Percentiles rank a stretch among this genome's conserved stretches.
Evolutionary conservation across 1,284 basidiomycete species (phyloP).

Genomic region (Macrocystidia cucumis): DNA sequence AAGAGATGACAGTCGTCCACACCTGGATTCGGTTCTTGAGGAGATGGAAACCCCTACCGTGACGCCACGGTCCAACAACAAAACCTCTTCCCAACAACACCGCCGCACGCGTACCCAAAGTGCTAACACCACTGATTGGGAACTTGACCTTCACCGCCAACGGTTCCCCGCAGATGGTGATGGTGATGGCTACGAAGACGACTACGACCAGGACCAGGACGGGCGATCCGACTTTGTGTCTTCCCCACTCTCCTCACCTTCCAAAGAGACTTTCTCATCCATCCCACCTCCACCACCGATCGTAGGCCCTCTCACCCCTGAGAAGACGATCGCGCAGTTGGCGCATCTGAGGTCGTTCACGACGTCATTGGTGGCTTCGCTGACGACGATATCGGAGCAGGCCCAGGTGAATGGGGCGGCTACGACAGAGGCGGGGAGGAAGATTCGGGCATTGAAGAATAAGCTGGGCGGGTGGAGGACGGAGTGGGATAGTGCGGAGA

Average conservation of each 20-base stretch:
- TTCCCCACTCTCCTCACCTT: conserved; percentile 31
- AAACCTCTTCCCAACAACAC: too few relatives aligned
- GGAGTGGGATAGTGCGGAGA: conserved; percentile 77
- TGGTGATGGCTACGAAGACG: conserved; percentile 40
- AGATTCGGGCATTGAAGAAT: conserved; percentile 75
- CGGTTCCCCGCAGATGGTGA: conserved; percentile 21
- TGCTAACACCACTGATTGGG: too few relatives aligned
- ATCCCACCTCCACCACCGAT: conserved; percentile 38
- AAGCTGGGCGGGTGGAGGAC: conserved; percentile 69
- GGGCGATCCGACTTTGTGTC: conserved; percentile 19
- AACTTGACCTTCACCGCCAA: conserved; percentile 44
- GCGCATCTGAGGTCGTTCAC: conserved; percentile 66
- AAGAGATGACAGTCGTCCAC: not conserved
- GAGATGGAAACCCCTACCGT: conserved; percentile 34
- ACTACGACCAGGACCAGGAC: too few relatives aligned
- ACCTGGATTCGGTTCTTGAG: conserved; percentile 33
- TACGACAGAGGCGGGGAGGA: conserved; percentile 74
- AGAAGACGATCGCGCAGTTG: conserved; percentile 51
- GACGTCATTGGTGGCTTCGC: conserved; percentile 61
- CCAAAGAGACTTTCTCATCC: conserved; percentile 46
- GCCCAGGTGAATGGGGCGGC: conserved; percentile 78
- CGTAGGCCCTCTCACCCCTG: conserved; percentile 42
- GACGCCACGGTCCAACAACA: conserved; percentile 18
- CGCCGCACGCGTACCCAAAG: too few relatives aligned
- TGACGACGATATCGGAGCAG: conserved; percentile 75